Evolutionary conservation across 441 rosid species (phyloP).

Genomic region (Eutrema salsugineum): DNA sequence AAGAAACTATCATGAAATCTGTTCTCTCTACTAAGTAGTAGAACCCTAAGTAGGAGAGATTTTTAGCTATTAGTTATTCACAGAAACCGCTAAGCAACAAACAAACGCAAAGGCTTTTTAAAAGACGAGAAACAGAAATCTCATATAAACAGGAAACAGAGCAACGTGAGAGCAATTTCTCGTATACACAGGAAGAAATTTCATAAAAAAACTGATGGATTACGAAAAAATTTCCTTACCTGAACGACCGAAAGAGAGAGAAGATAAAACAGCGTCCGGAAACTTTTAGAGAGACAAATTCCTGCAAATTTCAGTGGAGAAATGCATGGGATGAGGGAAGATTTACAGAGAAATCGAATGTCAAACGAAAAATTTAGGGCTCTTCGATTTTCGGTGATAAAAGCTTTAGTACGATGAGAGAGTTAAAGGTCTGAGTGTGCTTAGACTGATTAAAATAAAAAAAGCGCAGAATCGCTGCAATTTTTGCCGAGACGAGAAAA

Average conservation of each 20-base stretch:
- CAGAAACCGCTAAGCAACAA: neutral
- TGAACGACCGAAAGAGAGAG: neutral
- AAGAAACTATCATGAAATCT: neutral
- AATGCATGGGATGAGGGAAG: neutral
- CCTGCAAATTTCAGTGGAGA: neutral
- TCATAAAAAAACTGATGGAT: neutral
- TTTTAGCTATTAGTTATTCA: neutral
- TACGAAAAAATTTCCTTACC: neutral
- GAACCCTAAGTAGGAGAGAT: neutral
- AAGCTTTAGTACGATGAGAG: neutral
- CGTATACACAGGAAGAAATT: neutral
- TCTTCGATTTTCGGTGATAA: neutral
- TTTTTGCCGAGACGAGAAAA: neutral
- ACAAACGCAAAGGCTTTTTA: neutral
- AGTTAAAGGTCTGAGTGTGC: neutral
- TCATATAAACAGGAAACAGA: neutral
- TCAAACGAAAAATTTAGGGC: neutral
- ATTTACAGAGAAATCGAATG: neutral
- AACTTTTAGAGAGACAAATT: neutral
- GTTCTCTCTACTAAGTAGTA: neutral
- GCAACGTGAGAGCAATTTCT: neutral
- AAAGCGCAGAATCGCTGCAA: neutral
- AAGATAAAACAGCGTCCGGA: neutral
- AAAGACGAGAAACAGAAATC: neutral
- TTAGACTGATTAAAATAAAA: slow-evolving; percentile 2